phyloP scores from a whole-genome alignment of 371 early-diverging fungal genomes.

The Scutellospora calospora region DNA sequence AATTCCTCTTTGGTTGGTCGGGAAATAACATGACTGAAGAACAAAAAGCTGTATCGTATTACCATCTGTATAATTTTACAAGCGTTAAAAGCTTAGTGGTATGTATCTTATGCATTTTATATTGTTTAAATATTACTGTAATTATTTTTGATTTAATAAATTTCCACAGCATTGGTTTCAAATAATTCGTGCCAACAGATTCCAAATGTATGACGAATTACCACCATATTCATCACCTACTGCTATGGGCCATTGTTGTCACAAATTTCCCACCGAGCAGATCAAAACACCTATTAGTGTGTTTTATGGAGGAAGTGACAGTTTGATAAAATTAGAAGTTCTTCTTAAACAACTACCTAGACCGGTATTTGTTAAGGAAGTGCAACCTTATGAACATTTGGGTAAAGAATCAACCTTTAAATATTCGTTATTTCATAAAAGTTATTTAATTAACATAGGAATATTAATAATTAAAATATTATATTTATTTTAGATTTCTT shows the following conservation, averaged over 20 bases:
- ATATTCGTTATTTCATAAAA: neutral
- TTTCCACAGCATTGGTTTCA: slow-evolving; percentile 87
- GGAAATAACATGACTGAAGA: slow-evolving; percentile 74
- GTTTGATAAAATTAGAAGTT: slow-evolving; percentile 78
- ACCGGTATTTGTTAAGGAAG: slow-evolving; percentile 67
- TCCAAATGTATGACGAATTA: slow-evolving; percentile 95
- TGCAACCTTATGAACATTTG: slow-evolving; percentile 80
- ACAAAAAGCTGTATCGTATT: slow-evolving; percentile 84
- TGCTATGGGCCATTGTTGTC: slow-evolving; percentile 64
- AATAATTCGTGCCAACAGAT: slow-evolving; percentile 86
- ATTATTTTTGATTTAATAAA: slow-evolving; percentile 34
- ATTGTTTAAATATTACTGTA: neutral
- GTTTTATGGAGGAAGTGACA: slow-evolving; percentile 91
- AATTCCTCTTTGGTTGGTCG: slow-evolving; percentile 90
- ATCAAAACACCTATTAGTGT: slow-evolving; percentile 88
- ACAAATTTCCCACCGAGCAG: slow-evolving; percentile 80
- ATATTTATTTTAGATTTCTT: slow-evolving; percentile 30
- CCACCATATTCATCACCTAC: slow-evolving; percentile 66
- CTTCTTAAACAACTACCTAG: slow-evolving; percentile 68
- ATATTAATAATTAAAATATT: neutral
- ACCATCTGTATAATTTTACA: slow-evolving; percentile 89
- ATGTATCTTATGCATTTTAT: slow-evolving; percentile 46
- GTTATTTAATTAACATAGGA: neutral
- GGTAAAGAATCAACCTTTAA: slow-evolving; percentile 43
- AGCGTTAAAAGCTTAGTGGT: slow-evolving; percentile 92